Evolutionary conservation across 371 early-diverging fungal species (phyloP).

Genomic region (Quaeritorhiza haematococci): DNA sequence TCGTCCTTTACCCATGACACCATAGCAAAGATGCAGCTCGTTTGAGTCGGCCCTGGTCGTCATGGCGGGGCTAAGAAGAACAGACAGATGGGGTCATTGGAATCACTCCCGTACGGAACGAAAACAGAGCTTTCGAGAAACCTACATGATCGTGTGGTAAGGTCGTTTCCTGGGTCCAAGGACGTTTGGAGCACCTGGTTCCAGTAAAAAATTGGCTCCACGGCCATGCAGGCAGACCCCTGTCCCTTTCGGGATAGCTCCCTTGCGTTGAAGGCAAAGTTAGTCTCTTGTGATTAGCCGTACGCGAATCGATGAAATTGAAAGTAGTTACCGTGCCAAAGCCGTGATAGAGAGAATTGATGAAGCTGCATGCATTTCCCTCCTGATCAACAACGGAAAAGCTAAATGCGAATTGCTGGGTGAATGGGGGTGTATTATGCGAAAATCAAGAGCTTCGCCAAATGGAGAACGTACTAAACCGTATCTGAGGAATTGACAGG

Average conservation of each 20-base stretch:
- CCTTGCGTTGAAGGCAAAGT: conserved; percentile 12
- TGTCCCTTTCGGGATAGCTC: conserved; percentile 57
- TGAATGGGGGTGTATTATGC: background rate
- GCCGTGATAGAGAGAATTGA: conserved; percentile 53
- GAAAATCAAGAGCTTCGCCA: background rate
- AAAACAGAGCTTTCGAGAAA: conserved; percentile 35
- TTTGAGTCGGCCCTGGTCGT: conserved; percentile 4
- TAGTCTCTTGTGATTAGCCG: conserved; percentile 4
- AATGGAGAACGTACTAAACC: conserved; percentile 53
- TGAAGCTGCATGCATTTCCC: conserved; percentile 82
- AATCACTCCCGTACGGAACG: conserved; percentile 46
- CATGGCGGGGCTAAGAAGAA: conserved; percentile 12
- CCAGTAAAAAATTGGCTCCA: conserved; percentile 63
- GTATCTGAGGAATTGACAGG: conserved; percentile 66
- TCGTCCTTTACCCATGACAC: conserved; percentile 57
- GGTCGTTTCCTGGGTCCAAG: conserved; percentile 74
- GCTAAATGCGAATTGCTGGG: background rate
- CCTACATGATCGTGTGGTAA: conserved; percentile 81
- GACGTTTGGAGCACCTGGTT: conserved; percentile 59
- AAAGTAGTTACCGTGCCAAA: conserved; percentile 48
- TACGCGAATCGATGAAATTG: conserved; percentile 24
- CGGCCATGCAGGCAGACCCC: conserved; percentile 76
- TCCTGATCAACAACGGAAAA: conserved; percentile 70
- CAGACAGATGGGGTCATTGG: conserved; percentile 48
- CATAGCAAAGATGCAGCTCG: conserved; percentile 11